Base-by-base conservation (phyloP, 2,329 filamentous ascomycete genomes). In the Hypoxylon sp. region DNA sequence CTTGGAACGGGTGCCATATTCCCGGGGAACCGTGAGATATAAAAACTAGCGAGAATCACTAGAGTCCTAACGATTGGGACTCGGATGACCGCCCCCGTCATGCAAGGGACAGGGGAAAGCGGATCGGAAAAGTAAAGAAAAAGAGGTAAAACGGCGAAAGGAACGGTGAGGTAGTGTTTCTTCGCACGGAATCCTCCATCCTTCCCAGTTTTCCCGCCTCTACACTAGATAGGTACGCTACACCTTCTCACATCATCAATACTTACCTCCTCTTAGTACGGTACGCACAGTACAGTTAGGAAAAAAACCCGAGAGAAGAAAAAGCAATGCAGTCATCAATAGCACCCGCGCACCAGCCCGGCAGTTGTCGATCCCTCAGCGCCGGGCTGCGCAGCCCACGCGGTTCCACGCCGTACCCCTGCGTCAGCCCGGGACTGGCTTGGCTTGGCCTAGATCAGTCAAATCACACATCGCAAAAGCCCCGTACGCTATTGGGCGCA, bases 101-200 rank as follows among this genome's bases (percentile, higher is more conserved):
- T 68, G 65, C 65, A 68, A 65, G 65, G 55, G 46, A 68, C 65
- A 68, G 65, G 65, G 65, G 64, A 46, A 64, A 53, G 44, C 50
- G 56, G 56, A 65, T 60, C 56, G 62, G 48, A 49, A 33, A 56
- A 54, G 55, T 53, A 42, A 45, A 42, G 40, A 51, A 26, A 54
- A 50, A 52, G 22, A 53, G 11, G 18, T 60, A 59, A 63, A 22
- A 51, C 24, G 45, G 28, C 58, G 24, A 50, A 57, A 51, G 52
- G 46, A 57, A 64, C 63, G 57, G 63, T 67, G 65, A 48, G 58
- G 40, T n/a, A n/a, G n/a, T n/a, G n/a, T 62, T 32, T 65, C 42
- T 33, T 56, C 40, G 53, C 54, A 18, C 33, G 63, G 62, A 56
- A 65, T 66, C 59, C 63, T 64, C 55, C 58, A 66, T 63, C 52